Percentiles rank a stretch among this genome's conserved stretches.
Conservation (phyloP, 176 grass and related monocot species). For the Pontederia crassipes region DNA sequence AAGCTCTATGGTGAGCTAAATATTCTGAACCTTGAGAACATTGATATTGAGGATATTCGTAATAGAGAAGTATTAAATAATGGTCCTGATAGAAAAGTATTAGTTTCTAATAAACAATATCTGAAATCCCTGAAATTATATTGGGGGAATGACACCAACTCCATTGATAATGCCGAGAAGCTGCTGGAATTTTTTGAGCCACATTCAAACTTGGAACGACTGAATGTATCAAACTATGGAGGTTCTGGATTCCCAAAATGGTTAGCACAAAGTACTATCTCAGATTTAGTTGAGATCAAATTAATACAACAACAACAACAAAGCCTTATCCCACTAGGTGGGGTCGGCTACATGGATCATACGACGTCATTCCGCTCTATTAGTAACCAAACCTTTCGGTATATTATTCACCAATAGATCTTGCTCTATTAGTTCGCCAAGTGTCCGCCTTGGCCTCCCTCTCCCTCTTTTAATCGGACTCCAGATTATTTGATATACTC, state of each 20-base stretch:
- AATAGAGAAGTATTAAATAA: not conserved
- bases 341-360: too few relatives aligned
- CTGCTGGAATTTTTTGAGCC: slow-evolving; percentile 6
- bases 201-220: slow-evolving; percentile 1
- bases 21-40: slow-evolving; percentile 12
- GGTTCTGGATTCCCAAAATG: slow-evolving; percentile 13
- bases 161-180: slow-evolving; percentile 12
- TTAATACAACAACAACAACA: too few relatives aligned
- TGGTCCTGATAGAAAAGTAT: not conserved
- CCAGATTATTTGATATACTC: too few relatives aligned
- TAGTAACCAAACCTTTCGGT: too few relatives aligned
- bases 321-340: too few relatives aligned
- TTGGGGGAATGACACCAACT: not conserved
- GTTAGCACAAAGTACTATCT: slow-evolving; percentile 6
- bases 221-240: slow-evolving; percentile 12
- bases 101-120: slow-evolving; percentile 15
- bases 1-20: slow-evolving; percentile 9
- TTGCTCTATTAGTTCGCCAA: too few relatives aligned
- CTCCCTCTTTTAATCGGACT: too few relatives aligned
- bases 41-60: not conserved
- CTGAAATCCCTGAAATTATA: slow-evolving; percentile 16
- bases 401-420: too few relatives aligned
- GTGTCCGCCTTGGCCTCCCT: too few relatives aligned
- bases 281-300: slow-evolving; percentile 18
- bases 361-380: too few relatives aligned